Evolutionary conservation across 805 yeast genomes (phyloP), one percentile per base, ranked within the genome.

Genomic region (Candida ovalis): DNA sequence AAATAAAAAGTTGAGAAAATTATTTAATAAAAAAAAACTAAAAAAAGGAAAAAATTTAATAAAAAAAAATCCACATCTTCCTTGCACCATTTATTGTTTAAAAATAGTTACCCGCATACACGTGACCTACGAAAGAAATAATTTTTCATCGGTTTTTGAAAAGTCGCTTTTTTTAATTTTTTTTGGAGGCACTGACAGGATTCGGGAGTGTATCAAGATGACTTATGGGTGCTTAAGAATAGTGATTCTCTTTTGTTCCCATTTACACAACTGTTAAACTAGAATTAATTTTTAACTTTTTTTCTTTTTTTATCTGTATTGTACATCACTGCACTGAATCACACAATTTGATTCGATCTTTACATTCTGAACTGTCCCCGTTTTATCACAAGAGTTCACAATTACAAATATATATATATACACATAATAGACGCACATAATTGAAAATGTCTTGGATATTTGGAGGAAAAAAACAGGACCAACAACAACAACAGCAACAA

Each of bases 391-490:
- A 40, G 12, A 30, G 3, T 23, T 5, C 28, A 22, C 18, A 23
- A 4, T n/a, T 15, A 39, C 12, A 35, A 23, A 28, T 21, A 19
- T 15, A 27, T 4, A 4, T 17, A 38, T 6, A 21, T n/a, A 43
- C 10, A 37, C 21, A 38, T 6, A 38, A n/a, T 10, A 33, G 12
- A 37, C 23, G 21, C 9, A 35, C 2, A 25, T 18, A 35, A 32
- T 8, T 18, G 8, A 51, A 9, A 33, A 74, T 74, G 78, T 74
- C 78, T 50, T 77, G 82, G 82, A 59, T 75, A 63, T 75, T 76
- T 53, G 80, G 80, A 54, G 70, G 73, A 44, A 57, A 61, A 50
- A 57, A 49, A 35, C 40, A 54, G 49, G 44, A 52, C 35, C 43
- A 43, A 48, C 59, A 63, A 40, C 55, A 54, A 35, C 47, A 54